A percentile compares a stretch with the other conserved stretches of the same genome.
Evolutionary conservation across 345 rosid genomes (phyloP).

Genomic region (Salix udensis): DNA sequence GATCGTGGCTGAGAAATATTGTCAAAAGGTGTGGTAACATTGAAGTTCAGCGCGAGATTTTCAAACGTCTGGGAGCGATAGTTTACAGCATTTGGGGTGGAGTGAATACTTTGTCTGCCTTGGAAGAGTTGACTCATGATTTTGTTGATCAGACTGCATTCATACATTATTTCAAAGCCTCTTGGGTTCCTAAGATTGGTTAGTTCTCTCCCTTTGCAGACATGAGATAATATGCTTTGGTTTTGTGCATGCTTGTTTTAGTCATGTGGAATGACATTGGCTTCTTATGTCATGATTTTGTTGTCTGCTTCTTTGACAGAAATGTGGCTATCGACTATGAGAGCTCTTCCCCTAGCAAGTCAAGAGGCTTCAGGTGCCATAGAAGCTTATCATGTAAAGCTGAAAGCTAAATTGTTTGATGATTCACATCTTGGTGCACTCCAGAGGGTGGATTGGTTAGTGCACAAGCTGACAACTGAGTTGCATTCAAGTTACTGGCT

Average conservation of each 20-base stretch:
- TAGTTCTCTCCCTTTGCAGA: conserved; percentile 17
- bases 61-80: conserved; percentile 68
- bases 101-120: conserved; percentile 42
- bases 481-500: conserved; percentile 94
- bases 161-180: conserved; percentile 66
- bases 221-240: neutral
- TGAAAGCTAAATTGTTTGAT: conserved; percentile 74
- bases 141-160: conserved; percentile 78
- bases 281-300: neutral
- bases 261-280: neutral
- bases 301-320: conserved; percentile 36
- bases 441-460: conserved; percentile 93
- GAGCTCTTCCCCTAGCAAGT: conserved; percentile 86
- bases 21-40: conserved; percentile 64
- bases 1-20: conserved; percentile 87
- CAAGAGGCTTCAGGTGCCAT: conserved; percentile 95
- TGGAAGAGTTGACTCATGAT: conserved; percentile 65
- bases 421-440: conserved; percentile 94
- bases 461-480: conserved; percentile 88
- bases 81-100: conserved; percentile 67
- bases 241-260: neutral
- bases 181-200: conserved; percentile 97
- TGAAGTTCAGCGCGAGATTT: conserved; percentile 71
- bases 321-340: conserved; percentile 88
- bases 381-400: conserved; percentile 94